Conservation (phyloP, 306 rosid genomes). For the Senna siamea region DNA sequence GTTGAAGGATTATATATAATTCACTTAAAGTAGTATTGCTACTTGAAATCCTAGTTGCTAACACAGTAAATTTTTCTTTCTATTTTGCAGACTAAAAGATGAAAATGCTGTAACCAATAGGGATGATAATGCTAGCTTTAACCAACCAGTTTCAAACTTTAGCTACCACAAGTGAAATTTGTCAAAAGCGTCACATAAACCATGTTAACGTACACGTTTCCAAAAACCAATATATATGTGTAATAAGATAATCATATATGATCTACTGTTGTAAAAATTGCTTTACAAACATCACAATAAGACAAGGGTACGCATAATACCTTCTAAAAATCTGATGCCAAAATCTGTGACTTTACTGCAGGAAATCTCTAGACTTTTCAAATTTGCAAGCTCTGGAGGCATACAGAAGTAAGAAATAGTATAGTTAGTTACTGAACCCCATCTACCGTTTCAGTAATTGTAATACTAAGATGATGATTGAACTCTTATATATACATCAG, state of each 20-base stretch:
- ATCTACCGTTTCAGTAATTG: neutral
- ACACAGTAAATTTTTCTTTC: neutral
- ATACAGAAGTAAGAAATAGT: constrained; percentile 35
- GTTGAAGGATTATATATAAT: constrained; percentile 6
- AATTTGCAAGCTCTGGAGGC: constrained; percentile 74
- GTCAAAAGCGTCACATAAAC: constrained; percentile 7
- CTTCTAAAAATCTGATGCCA: constrained; percentile 79
- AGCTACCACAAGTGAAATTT: constrained; percentile 12
- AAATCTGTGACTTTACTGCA: constrained; percentile 80
- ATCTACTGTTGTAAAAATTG: neutral
- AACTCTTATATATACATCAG: constrained; percentile 28
- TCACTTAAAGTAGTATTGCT: constrained; percentile 28
- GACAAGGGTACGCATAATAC: constrained; percentile 43
- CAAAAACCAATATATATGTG: neutral
- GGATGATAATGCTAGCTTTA: constrained; percentile 4
- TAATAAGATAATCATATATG: constrained; percentile 34
- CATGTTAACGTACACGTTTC: constrained; percentile 2
- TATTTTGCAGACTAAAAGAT: neutral
- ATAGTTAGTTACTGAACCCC: constrained; percentile 32
- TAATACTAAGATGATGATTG: constrained; percentile 11
- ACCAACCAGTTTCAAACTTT: constrained; percentile 10
- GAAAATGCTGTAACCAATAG: too few relatives aligned
- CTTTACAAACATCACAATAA: constrained; percentile 6
- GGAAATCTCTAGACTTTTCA: constrained; percentile 76
- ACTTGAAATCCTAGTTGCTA: constrained; percentile 10